A percentile compares a stretch with the other conserved stretches of the same genome.
phyloP scores from a whole-genome alignment of 2,329 filamentous ascomycete species.

The Akanthomyces muscarius region DNA sequence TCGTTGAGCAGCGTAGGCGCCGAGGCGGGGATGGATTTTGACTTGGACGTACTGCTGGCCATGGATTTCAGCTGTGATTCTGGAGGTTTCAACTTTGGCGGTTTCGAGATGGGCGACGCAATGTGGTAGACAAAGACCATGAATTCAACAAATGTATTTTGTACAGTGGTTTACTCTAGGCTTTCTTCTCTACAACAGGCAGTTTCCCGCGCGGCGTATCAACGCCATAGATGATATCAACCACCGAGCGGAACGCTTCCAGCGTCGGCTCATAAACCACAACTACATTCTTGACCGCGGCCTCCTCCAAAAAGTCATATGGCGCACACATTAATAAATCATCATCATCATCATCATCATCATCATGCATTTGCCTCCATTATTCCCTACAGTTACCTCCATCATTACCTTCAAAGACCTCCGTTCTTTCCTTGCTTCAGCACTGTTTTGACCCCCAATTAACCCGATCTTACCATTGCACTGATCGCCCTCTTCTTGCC shows the following conservation, averaged over 20 bases:
- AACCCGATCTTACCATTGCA: not conserved
- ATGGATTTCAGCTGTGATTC: constrained; percentile 1
- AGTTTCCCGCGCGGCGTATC: constrained; percentile 19
- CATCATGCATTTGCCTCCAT: not conserved
- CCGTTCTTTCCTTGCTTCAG: not conserved
- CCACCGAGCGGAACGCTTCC: constrained; percentile 23
- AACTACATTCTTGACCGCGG: constrained; percentile 22
- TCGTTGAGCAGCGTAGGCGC: not conserved
- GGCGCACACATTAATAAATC: constrained; percentile 22
- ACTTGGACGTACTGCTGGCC: constrained; percentile 2
- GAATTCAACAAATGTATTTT: not conserved
- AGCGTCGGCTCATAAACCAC: constrained; percentile 27
- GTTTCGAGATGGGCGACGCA: not conserved
- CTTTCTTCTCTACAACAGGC: constrained; percentile 17
- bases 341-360: no score
- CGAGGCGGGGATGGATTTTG: not conserved
- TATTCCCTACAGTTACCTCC: not conserved
- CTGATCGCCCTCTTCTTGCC: not conserved
- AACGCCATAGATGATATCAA: constrained; percentile 23
- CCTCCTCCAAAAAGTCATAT: constrained; percentile 26
- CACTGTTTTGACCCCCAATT: not conserved
- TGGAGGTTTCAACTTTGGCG: not conserved
- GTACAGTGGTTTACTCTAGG: not conserved
- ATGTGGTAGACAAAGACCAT: not conserved
- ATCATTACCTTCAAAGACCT: not conserved